Evolutionary conservation across 2,329 filamentous ascomycete species (phyloP).

Genomic region (Xylariaceae sp.): DNA sequence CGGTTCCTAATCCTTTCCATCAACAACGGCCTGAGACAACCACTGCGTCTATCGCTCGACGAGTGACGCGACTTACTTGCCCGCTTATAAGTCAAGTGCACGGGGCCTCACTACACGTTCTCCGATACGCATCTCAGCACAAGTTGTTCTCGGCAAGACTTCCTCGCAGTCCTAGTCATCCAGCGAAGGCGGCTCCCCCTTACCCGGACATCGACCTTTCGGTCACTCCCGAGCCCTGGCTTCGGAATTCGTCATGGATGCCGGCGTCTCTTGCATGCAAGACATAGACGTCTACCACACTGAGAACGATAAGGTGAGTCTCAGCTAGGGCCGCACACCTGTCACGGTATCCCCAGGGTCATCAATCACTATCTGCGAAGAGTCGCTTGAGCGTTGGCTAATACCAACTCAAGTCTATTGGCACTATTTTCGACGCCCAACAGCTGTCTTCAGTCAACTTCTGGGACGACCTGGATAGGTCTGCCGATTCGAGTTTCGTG

Average conservation of each 20-base stretch:
- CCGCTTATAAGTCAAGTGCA: too few species aligned
- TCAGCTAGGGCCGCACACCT: slow-evolving; percentile 2
- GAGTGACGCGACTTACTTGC: not conserved
- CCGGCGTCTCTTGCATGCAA: slow-evolving; percentile 28
- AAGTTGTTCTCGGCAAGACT: too few species aligned
- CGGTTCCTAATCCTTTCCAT: too few species aligned
- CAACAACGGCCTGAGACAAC: not conserved
- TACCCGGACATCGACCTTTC: slow-evolving; percentile 8
- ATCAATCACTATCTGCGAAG: slow-evolving; percentile 4
- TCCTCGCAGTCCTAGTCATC: not conserved
- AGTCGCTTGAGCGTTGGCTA: not conserved
- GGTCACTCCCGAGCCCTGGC: slow-evolving; percentile 14
- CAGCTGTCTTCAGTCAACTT: slow-evolving; percentile 25
- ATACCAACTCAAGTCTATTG: slow-evolving; percentile 18
- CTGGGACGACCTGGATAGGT: slow-evolving; percentile 27
- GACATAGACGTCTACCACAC: slow-evolving; percentile 27
- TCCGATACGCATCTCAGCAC: too few species aligned
- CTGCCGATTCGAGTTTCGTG: slow-evolving; percentile 20
- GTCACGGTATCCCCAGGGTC: slow-evolving; percentile 3
- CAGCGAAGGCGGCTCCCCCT: too few species aligned
- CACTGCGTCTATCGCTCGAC: not conserved
- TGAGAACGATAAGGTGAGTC: slow-evolving; percentile 25
- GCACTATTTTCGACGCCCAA: slow-evolving; percentile 24
- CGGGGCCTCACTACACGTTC: too few species aligned
- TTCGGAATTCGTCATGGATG: slow-evolving; percentile 26